phyloP scores from a whole-genome alignment of 768 basidiomycete species.

The Macrolepiota fuliginosa region DNA sequence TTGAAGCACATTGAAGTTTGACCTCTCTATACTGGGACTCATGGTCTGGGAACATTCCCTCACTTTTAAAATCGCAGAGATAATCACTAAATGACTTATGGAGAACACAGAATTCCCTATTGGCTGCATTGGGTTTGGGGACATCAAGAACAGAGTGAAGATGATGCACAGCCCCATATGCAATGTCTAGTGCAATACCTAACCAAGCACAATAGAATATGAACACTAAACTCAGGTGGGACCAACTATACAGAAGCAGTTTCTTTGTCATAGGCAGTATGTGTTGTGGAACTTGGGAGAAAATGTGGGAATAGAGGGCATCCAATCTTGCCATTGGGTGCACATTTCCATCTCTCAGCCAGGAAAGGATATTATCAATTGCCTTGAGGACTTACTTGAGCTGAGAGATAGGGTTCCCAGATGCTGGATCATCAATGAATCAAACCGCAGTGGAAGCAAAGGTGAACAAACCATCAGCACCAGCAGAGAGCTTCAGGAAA shows the following conservation, averaged over 20 bases:
- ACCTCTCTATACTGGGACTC: not conserved
- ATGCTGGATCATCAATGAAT: not conserved
- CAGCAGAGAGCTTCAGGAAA: too few species aligned
- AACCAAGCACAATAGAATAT: not conserved
- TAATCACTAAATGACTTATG: constrained; percentile 1
- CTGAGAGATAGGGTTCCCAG: too few species aligned
- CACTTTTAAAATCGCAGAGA: not conserved
- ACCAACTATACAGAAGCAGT: not conserved
- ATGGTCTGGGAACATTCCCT: not conserved
- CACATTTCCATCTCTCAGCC: not conserved
- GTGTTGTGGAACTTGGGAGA: not conserved
- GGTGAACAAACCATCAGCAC: not conserved
- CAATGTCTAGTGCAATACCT: not conserved
- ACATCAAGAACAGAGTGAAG: not conserved
- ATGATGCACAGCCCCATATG: not conserved
- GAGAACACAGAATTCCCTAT: not conserved
- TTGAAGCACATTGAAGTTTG: not conserved
- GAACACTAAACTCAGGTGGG: not conserved
- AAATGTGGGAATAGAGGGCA: too few species aligned
- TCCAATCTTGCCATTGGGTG: constrained; percentile 7
- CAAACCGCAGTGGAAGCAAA: not conserved
- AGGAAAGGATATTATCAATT: not conserved
- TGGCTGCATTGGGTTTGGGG: not conserved
- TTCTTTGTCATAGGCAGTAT: not conserved
- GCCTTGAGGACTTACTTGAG: not conserved